Evolutionary conservation across 1,284 basidiomycete genomes (phyloP).

Genomic region (Moesziomyces antarcticus): DNA sequence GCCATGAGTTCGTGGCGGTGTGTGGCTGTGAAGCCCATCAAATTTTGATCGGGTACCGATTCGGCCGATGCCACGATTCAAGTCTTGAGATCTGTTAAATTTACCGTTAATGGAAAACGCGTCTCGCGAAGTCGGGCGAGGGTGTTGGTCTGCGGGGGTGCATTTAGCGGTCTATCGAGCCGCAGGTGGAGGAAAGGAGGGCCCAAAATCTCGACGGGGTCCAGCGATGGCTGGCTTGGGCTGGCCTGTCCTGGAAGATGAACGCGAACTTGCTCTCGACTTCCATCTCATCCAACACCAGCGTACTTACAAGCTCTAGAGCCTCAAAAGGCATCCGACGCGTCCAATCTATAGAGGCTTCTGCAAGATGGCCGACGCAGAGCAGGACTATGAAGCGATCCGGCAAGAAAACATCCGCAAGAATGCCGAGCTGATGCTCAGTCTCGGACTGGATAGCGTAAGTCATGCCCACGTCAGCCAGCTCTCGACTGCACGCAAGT

Average conservation of each 20-base stretch:
- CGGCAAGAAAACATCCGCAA: constrained; percentile 68
- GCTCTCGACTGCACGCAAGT: background rate
- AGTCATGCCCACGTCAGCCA: constrained; percentile 5
- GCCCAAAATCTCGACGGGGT: too few relatives aligned
- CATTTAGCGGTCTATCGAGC: too few relatives aligned
- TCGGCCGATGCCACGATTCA: too few relatives aligned
- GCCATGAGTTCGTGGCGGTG: too few relatives aligned
- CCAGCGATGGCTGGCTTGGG: too few relatives aligned
- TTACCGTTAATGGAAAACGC: too few relatives aligned
- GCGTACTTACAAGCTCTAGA: background rate
- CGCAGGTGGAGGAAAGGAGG: too few relatives aligned
- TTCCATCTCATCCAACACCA: background rate
- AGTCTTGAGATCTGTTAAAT: too few relatives aligned
- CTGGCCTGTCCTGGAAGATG: background rate
- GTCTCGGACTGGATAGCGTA: constrained; percentile 42
- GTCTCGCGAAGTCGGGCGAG: too few relatives aligned
- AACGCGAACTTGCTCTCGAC: background rate
- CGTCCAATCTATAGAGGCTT: background rate
- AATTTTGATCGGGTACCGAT: too few relatives aligned
- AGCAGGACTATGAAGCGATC: constrained; percentile 49
- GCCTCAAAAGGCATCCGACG: background rate
- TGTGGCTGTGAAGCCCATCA: too few relatives aligned
- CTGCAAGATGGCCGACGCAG: constrained; percentile 34
- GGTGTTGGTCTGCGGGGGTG: too few relatives aligned
- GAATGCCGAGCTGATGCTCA: constrained; percentile 56